Conservation (phyloP, 257 asterid genomes). For the Primulina eburnea region DNA sequence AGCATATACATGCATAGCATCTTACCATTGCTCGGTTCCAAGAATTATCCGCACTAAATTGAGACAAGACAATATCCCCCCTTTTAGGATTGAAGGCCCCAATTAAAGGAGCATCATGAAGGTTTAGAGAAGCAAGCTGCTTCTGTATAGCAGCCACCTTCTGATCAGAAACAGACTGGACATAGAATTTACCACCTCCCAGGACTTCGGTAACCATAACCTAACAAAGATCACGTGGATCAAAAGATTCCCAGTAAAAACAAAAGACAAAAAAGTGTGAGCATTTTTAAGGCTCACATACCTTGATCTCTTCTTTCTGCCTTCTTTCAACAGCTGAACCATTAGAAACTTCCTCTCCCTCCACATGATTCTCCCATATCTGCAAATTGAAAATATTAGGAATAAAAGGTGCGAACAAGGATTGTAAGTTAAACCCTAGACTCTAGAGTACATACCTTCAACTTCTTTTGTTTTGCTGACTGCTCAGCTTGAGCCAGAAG, state of each 20-base stretch:
- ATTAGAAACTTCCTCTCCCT: slow-evolving; percentile 68
- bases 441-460: slow-evolving; percentile 59
- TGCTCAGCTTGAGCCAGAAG: slow-evolving; percentile 87
- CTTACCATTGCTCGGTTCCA: slow-evolving; percentile 99
- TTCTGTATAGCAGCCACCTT: slow-evolving; percentile 73
- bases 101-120: slow-evolving; percentile 79
- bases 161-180: slow-evolving; percentile 80
- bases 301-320: slow-evolving; percentile 82
- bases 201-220: slow-evolving; percentile 79
- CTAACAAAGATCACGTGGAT: slow-evolving; percentile 35
- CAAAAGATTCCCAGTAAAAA: slow-evolving; percentile 9
- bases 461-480: slow-evolving; percentile 83
- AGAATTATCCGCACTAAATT: slow-evolving; percentile 82
- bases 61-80: slow-evolving; percentile 87
- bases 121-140: slow-evolving; percentile 74
- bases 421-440: slow-evolving; percentile 4
- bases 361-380: slow-evolving; percentile 76
- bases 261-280: background rate
- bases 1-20: slow-evolving; percentile 4
- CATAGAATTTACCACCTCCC: slow-evolving; percentile 90
- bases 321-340: slow-evolving; percentile 57
- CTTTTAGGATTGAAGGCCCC: slow-evolving; percentile 86
- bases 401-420: slow-evolving; percentile 13
- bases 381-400: slow-evolving; percentile 28
- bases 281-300: slow-evolving; percentile 22